Evolutionary conservation across 2,329 filamentous ascomycete genomes (phyloP).

Genomic region (Seiridium cupressi): DNA sequence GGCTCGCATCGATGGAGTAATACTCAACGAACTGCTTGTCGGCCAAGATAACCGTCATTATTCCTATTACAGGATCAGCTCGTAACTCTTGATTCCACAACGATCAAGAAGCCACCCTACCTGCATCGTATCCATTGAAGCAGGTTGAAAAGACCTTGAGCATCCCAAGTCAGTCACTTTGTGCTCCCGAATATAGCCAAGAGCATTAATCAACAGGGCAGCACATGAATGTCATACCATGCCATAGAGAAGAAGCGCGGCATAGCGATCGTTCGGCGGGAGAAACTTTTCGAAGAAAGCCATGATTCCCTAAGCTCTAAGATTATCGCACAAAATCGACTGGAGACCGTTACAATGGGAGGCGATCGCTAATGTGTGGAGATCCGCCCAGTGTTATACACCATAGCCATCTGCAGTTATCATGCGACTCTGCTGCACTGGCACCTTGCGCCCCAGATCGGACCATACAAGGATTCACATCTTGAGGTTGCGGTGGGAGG

Average conservation of each 20-base stretch:
- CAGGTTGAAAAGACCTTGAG: not conserved
- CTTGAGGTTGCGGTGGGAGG: not conserved
- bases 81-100: not conserved
- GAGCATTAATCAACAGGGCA: too few relatives aligned
- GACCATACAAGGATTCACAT: too few relatives aligned
- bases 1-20: not conserved
- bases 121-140: constrained; percentile 5
- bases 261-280: not conserved
- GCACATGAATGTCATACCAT: not conserved
- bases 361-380: not conserved
- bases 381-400: not conserved
- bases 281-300: not conserved
- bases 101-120: not conserved
- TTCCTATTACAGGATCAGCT: not conserved
- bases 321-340: not conserved
- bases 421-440: too few relatives aligned
- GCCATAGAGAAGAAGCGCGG: not conserved
- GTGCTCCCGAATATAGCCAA: too few relatives aligned
- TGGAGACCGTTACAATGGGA: too few relatives aligned
- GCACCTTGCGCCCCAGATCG: too few relatives aligned
- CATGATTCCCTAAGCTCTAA: not conserved
- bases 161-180: too few relatives aligned
- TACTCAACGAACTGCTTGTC: constrained; percentile 2
- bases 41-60: not conserved
- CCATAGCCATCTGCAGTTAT: not conserved